phyloP scores from a whole-genome alignment of 257 asterid genomes.

The Solanum chmielewskii region DNA sequence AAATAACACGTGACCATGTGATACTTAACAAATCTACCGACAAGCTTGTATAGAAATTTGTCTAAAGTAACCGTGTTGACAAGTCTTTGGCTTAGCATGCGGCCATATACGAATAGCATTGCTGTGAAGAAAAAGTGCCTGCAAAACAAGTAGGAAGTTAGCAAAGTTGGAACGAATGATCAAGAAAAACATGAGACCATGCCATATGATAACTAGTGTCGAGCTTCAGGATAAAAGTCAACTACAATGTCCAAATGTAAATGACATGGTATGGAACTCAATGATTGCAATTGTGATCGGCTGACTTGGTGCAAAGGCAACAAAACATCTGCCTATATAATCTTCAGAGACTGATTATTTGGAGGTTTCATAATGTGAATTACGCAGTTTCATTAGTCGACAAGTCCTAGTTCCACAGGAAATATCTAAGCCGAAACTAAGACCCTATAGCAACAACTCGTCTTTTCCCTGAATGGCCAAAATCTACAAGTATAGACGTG shows the following conservation, averaged over 20 bases:
- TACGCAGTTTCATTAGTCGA: neutral
- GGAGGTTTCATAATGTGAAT: neutral
- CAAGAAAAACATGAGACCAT: neutral
- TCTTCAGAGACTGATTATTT: neutral
- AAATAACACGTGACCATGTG: slow-evolving; percentile 91
- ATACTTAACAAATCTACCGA: slow-evolving; percentile 62
- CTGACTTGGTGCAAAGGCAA: neutral
- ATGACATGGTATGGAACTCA: neutral
- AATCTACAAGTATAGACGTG: neutral
- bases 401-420: neutral
- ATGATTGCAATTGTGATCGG: neutral
- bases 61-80: slow-evolving; percentile 69
- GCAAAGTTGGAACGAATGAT: neutral
- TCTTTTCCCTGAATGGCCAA: neutral
- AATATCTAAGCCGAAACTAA: neutral
- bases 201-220: neutral
- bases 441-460: neutral
- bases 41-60: slow-evolving; percentile 59
- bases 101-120: slow-evolving; percentile 80
- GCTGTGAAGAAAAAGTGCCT: slow-evolving; percentile 93
- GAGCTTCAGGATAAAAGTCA: neutral
- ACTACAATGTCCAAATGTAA: neutral
- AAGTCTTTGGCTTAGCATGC: slow-evolving; percentile 77
- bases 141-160: slow-evolving; percentile 6
- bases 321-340: neutral